A percentile compares a stretch with the other conserved stretches of the same genome.
Evolutionary conservation across 2,329 filamentous ascomycete genomes (phyloP).

Genomic region (Fusarium sulawesiense): DNA sequence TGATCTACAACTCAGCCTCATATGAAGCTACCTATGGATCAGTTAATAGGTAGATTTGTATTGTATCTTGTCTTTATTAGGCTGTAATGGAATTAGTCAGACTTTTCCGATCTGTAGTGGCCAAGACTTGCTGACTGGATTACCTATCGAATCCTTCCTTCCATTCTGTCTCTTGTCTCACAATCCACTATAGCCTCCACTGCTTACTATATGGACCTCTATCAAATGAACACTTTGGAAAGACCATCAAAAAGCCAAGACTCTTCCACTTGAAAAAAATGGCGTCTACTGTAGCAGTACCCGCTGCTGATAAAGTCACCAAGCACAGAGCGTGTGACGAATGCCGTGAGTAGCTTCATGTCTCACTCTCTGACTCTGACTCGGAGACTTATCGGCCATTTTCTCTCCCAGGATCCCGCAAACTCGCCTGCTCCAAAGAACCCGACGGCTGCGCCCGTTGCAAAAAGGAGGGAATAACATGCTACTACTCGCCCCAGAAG

Average conservation of each 20-base stretch:
- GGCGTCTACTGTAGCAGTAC: slow-evolving; percentile 29
- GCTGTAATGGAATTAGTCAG: slow-evolving; percentile 26
- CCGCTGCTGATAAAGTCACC: slow-evolving; percentile 42
- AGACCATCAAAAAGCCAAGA: background rate
- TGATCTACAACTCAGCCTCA: background rate
- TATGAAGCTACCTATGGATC: background rate
- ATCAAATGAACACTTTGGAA: background rate
- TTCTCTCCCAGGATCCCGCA: slow-evolving; percentile 63
- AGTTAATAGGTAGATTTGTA: background rate
- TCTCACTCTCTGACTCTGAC: slow-evolving; percentile 13
- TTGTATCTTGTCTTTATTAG: background rate
- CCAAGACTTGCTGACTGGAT: slow-evolving; percentile 16
- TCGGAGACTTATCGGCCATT: slow-evolving; percentile 47
- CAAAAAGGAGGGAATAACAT: slow-evolving; percentile 65
- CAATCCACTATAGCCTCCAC: background rate
- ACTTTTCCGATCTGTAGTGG: background rate
- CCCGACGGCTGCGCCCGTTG: slow-evolving; percentile 69
- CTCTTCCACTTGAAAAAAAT: slow-evolving; percentile 24
- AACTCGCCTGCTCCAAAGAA: slow-evolving; percentile 74
- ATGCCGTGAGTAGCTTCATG: slow-evolving; percentile 64
- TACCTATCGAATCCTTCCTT: background rate
- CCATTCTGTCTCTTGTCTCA: slow-evolving; percentile 6
- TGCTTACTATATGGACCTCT: background rate
- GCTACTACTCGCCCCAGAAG: slow-evolving; percentile 73
- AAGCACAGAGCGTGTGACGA: slow-evolving; percentile 75